phyloP scores from a whole-genome alignment of 176 grass and related monocot genomes.

The Saccharum officinarum region DNA sequence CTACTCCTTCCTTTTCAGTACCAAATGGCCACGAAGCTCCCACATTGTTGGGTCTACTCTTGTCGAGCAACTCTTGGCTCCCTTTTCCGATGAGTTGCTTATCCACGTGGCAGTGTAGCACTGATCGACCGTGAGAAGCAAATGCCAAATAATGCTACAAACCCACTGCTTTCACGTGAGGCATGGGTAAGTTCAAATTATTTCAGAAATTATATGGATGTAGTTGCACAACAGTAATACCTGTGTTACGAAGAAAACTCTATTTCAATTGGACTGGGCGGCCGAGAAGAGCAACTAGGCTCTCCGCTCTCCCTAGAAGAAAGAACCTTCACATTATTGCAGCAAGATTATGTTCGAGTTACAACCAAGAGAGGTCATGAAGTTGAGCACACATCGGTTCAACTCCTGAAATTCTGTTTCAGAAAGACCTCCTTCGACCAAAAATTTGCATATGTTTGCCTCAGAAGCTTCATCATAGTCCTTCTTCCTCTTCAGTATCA shows the following conservation, averaged over 20 bases:
- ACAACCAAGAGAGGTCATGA: not conserved
- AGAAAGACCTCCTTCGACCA: conserved; percentile 62
- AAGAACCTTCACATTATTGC: not conserved
- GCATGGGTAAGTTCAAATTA: not conserved
- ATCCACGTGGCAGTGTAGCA: too few species aligned
- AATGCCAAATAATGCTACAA: not conserved
- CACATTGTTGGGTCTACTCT: conserved; percentile 65
- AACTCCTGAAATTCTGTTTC: conserved; percentile 64
- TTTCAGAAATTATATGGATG: not conserved
- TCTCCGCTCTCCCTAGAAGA: not conserved
- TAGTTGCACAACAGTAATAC: conserved; percentile 11
- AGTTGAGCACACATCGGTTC: conserved; percentile 49
- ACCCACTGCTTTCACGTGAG: not conserved
- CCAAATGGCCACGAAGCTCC: conserved; percentile 72
- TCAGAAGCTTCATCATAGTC: conserved; percentile 69
- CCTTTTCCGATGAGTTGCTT: too few species aligned
- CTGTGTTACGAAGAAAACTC: conserved; percentile 63
- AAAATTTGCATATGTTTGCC: conserved; percentile 49
- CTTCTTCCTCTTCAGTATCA: conserved; percentile 73
- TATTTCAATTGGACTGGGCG: not conserved
- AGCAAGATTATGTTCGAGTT: not conserved
- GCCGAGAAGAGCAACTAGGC: not conserved
- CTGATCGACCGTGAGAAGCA: not conserved
- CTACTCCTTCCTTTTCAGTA: conserved; percentile 61
- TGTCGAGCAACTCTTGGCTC: conserved; percentile 44